Base-by-base conservation (phyloP, 1,284 basidiomycete genomes). In the Rhodotorula sp. region DNA sequence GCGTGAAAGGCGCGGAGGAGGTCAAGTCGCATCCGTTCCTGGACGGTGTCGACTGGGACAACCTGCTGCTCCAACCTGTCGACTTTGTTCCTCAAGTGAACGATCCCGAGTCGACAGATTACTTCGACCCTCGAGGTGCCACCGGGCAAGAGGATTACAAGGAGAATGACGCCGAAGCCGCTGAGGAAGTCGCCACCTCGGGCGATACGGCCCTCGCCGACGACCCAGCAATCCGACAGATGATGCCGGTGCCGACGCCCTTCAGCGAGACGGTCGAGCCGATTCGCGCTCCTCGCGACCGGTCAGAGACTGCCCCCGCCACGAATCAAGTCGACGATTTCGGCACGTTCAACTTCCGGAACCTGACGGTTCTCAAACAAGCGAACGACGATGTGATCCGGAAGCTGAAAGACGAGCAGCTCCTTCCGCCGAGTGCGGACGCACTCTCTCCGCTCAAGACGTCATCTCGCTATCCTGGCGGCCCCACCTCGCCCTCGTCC, bases 331-430 rank as follows among this genome's bases (percentile, higher is more conserved):
- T 74, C 47, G 75, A 96, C 77, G 96, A 98, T 78, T 99, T 99
- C 83, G 97, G 97, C 46, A 90, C 93, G 0, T 99, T 99, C 84
- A 94, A 90, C 81, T 99, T 95, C 87, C 98, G 98, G 86, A 99
- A 99, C 79, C 82, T 98, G 61, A 93, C 94, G 0, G 89, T 98
- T 16, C 85, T 99, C 80, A 99, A 99, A 84, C 94, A 98, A 82
- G 94, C 93, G 31, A 99, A 99, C 81, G 97, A 99, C 82, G 95
- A 99, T 80, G 90, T 99, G 76, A 97, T 99, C 79, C 89, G 93
- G 69, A 96, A 97, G 83, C 86, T 99, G 80, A 80, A 83, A 16
- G 80, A 80, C 48, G 85, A 86, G 67, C 83, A 82, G 54, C 64
- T 77, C n/a, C 58, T 77, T 0, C 75, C 73, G 0, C 74, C 65